Evolutionary conservation across 2,329 filamentous ascomycete genomes (phyloP).

Genomic region (Cladophialophora immunda): DNA sequence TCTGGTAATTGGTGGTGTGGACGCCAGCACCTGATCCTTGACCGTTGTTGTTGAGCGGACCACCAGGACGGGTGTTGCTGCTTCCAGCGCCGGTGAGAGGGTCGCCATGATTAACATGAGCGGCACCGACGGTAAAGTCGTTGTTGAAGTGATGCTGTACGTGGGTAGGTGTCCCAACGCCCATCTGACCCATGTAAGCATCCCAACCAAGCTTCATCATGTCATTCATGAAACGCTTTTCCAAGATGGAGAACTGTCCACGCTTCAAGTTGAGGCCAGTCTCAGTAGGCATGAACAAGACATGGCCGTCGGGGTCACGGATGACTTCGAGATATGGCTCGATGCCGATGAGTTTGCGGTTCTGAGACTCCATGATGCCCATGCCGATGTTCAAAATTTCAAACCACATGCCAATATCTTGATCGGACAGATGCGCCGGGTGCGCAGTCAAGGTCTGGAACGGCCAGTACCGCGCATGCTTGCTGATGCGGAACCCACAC

Average conservation of each 20-base stretch:
- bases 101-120: neutral
- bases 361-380: slow-evolving; percentile 24
- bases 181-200: slow-evolving; percentile 22
- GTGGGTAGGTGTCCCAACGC: slow-evolving; percentile 1
- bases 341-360: slow-evolving; percentile 24
- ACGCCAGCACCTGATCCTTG: neutral
- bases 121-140: neutral
- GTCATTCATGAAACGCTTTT: slow-evolving; percentile 26
- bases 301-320: slow-evolving; percentile 27
- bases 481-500: slow-evolving; percentile 25
- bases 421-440: slow-evolving; percentile 27
- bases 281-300: slow-evolving; percentile 31
- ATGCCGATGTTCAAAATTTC: slow-evolving; percentile 34
- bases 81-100: neutral
- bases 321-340: slow-evolving; percentile 25
- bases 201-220: slow-evolving; percentile 33
- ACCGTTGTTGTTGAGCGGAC: neutral
- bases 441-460: slow-evolving; percentile 36
- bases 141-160: slow-evolving; percentile 3
- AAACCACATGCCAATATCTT: slow-evolving; percentile 39
- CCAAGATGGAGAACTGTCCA: slow-evolving; percentile 26
- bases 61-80: neutral
- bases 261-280: slow-evolving; percentile 25
- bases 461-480: slow-evolving; percentile 38
- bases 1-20: neutral